Evolutionary conservation across 2,329 filamentous ascomycete species (phyloP).

Genomic region (Magnaporthiopsis incrustans): DNA sequence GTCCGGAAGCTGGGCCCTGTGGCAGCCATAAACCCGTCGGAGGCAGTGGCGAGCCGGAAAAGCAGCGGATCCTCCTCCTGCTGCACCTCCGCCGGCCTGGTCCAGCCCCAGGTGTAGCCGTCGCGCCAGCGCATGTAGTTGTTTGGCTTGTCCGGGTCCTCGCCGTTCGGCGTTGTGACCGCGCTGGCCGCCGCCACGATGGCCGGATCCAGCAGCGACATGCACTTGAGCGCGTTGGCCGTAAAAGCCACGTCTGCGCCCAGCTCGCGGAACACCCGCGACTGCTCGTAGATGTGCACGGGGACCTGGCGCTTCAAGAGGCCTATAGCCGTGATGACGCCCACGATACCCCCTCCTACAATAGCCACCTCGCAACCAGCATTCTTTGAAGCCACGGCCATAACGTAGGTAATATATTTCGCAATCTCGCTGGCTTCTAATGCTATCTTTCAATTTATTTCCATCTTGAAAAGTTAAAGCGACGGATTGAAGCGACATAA

Average conservation of each 20-base stretch:
- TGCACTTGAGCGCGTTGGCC: conserved; percentile 39
- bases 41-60: conserved; percentile 5
- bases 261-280: conserved; percentile 32
- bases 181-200: conserved; percentile 24
- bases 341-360: conserved; percentile 43
- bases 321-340: conserved; percentile 37
- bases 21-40: conserved; percentile 13
- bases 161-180: conserved; percentile 27
- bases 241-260: conserved; percentile 44
- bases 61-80: conserved; percentile 8
- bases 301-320: conserved; percentile 33
- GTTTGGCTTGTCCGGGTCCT: conserved; percentile 17
- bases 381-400: conserved; percentile 5
- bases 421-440: too few species aligned
- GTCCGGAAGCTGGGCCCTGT: conserved; percentile 20
- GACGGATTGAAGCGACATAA: too few species aligned
- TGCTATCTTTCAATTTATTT: too few species aligned
- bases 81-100: too few species aligned
- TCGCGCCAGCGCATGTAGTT: conserved; percentile 36
- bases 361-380: conserved; percentile 30
- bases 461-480: too few species aligned
- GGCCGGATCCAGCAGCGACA: conserved; percentile 29
- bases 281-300: conserved; percentile 39
- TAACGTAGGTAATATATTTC: too few species aligned
- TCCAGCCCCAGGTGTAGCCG: conserved; percentile 17